phyloP scores from a whole-genome alignment of 768 basidiomycete genomes.

The Fomitopsis serialis region DNA sequence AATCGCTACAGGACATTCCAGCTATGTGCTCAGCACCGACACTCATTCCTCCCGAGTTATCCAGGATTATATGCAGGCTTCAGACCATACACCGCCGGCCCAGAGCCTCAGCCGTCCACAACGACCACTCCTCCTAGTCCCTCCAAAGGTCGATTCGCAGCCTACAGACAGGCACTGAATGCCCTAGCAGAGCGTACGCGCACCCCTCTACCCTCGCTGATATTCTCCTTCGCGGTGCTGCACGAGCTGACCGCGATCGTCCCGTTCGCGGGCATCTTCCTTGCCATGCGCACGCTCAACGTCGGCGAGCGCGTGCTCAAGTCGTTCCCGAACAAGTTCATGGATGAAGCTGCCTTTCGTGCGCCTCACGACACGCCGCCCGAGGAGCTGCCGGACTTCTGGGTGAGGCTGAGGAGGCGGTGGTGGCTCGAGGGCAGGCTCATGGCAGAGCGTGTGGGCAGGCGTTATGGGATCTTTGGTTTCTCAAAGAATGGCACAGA shows the following conservation, averaged over 20 bases:
- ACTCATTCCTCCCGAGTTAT: too few relatives aligned
- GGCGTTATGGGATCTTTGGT: slow-evolving; percentile 77
- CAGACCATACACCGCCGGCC: too few relatives aligned
- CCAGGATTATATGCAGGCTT: too few relatives aligned
- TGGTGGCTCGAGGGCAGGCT: slow-evolving; percentile 80
- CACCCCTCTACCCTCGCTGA: slow-evolving; percentile 70
- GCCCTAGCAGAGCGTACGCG: slow-evolving; percentile 64
- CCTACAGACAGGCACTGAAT: slow-evolving; percentile 51
- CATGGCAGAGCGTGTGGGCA: slow-evolving; percentile 67
- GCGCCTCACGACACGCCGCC: not conserved
- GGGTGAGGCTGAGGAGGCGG: slow-evolving; percentile 29
- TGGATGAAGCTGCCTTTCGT: not conserved
- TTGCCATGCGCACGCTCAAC: slow-evolving; percentile 56
- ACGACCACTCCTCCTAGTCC: slow-evolving; percentile 15
- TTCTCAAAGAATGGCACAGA: slow-evolving; percentile 43
- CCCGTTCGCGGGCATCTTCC: slow-evolving; percentile 73
- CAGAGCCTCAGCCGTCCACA: not conserved
- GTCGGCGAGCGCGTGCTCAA: slow-evolving; percentile 63
- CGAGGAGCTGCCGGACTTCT: slow-evolving; percentile 33
- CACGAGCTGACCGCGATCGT: slow-evolving; percentile 83
- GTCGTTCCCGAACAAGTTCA: not conserved
- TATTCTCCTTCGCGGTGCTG: slow-evolving; percentile 73
- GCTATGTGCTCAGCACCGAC: not conserved
- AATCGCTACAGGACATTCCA: not conserved
- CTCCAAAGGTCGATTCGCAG: slow-evolving; percentile 29